Percentiles rank a stretch among this genome's conserved stretches.
Conservation (phyloP, 768 basidiomycete species). For the Pulveroboletus ravenelii region DNA sequence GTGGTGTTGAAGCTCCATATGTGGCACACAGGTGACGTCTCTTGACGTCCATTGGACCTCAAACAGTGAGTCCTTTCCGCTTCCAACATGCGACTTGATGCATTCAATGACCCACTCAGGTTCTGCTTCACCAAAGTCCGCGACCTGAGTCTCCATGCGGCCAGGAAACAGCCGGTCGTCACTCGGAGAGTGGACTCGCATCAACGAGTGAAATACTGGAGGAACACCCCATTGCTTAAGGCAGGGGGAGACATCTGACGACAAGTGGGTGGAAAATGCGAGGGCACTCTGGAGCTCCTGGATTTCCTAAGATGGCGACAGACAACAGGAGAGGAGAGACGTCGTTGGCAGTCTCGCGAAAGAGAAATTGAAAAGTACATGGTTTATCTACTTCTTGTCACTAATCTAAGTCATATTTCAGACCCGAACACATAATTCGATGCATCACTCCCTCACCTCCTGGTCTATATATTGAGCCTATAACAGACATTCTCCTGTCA, state of each 20-base stretch:
- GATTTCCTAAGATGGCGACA: slow-evolving; percentile 9
- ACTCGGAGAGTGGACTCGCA: too few relatives aligned
- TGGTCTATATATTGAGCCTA: slow-evolving; percentile 36
- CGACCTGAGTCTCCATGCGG: too few relatives aligned
- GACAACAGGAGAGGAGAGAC: slow-evolving; percentile 18
- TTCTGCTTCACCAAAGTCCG: too few relatives aligned
- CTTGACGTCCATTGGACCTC: too few relatives aligned
- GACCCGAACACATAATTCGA: slow-evolving; percentile 45
- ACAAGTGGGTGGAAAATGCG: slow-evolving; percentile 20
- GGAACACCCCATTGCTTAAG: too few relatives aligned
- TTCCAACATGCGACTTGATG: too few relatives aligned
- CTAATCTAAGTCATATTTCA: slow-evolving; percentile 15
- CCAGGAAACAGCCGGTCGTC: too few relatives aligned
- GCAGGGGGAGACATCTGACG: slow-evolving; percentile 8
- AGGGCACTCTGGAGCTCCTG: slow-evolving; percentile 31
- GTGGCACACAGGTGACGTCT: too few relatives aligned
- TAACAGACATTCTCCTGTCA: slow-evolving; percentile 52
- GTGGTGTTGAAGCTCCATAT: too few relatives aligned
- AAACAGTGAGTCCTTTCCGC: too few relatives aligned
- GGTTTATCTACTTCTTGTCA: neutral
- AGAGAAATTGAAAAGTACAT: slow-evolving; percentile 34
- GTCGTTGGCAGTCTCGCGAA: slow-evolving; percentile 36
- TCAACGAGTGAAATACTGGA: too few relatives aligned
- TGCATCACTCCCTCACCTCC: slow-evolving; percentile 33
- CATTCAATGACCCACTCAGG: too few relatives aligned